Percentiles rank a stretch among this genome's conserved stretches.
Conservation (phyloP, 768 basidiomycete species). For the Mycena epipterygia region DNA sequence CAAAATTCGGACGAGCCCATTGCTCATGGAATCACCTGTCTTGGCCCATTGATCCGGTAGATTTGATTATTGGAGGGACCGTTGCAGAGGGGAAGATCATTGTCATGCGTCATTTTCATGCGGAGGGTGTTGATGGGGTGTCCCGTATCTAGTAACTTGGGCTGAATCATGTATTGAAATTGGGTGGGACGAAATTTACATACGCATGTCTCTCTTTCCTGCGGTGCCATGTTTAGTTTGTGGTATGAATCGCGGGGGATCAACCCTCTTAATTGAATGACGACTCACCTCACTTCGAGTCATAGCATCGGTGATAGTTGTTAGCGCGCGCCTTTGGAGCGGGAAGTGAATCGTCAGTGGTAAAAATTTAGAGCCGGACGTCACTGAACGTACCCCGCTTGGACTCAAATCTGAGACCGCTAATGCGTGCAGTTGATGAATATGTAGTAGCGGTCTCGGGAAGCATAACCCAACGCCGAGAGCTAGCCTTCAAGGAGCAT, state of each 20-base stretch:
- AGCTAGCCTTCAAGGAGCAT: no score
- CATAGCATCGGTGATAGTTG: neutral
- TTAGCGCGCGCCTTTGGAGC: neutral
- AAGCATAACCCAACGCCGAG: no score
- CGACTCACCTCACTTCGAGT: neutral
- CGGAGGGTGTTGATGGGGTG: conserved; percentile 8
- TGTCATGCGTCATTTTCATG: neutral
- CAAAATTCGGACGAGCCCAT: neutral
- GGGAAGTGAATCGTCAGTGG: neutral
- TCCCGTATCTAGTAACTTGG: neutral
- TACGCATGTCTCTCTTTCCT: neutral
- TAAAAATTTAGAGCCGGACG: neutral
- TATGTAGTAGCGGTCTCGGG: no score
- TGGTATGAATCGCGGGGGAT: neutral
- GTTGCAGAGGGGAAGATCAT: neutral
- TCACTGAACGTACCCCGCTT: neutral
- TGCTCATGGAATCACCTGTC: no score
- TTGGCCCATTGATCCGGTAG: no score
- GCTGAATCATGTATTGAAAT: conserved; percentile 11
- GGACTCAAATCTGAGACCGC: neutral
- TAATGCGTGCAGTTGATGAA: no score
- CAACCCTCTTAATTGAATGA: neutral
- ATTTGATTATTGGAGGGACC: neutral
- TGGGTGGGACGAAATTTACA: neutral
- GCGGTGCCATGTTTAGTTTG: no score